Evolutionary conservation across 2,329 filamentous ascomycete species (phyloP), one percentile per base, ranked within the genome.

Genomic region (Colletotrichum shisoi): DNA sequence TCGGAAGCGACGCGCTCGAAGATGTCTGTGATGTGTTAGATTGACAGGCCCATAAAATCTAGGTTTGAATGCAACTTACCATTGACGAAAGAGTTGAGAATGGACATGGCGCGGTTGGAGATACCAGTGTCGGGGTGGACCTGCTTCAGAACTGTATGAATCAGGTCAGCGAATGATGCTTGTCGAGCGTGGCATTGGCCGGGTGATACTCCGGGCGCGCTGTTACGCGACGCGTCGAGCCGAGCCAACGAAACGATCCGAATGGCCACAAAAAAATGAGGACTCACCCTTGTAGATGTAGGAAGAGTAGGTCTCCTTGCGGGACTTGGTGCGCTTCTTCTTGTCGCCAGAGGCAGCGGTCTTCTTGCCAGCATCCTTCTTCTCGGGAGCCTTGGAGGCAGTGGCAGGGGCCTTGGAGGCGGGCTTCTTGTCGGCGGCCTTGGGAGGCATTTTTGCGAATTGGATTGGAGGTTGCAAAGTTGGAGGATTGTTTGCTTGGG

Each of bases 341-440:
- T 98, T 98, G 76, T 98, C 95, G 72, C 95, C 95, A 79, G 92
- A 89, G 70, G 94, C 89, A 69, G 94, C 93, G 57, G 95, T 98
- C 91, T 98, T 99, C 92, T 99, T 99, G 87, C 94, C 95, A 72
- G 94, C 95, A 85, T 98, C 94, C 91, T 98, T 97, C 91, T 97
- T 97, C 89, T 97, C 94, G 66, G 85, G 85, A 71, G 85, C 85
- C 84, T 88, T 88, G 75, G 84, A 85, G 73, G 86, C 86, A 79
- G 91, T 86, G 60, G 84, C 92, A 69, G 94, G 93, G 76, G 94
- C 94, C 93, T 98, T 98, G 85, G 93, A 88, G 85, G 92, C 94
- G 84, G 94, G 94, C 89, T 97, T 97, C 93, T 98, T 98, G 85
- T 96, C 91, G 79, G 94, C 94, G 79, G 91, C 90, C 87, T 98